Conservation (phyloP, 306 rosid species). For the Acacia confusa region DNA sequence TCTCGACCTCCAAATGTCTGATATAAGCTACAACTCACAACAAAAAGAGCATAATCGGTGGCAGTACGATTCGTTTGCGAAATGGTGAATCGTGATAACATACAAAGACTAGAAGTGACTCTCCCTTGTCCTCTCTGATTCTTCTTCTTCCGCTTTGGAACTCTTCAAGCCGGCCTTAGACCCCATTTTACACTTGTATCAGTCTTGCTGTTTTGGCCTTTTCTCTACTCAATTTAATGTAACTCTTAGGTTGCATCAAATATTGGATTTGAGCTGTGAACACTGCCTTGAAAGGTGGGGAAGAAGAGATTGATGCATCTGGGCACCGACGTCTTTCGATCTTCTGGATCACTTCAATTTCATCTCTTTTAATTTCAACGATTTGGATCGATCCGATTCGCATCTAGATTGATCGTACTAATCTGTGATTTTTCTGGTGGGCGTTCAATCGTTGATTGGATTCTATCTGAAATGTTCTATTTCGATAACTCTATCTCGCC, state of each 20-base stretch:
- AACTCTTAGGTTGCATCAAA: neutral
- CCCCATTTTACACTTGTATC: conserved; percentile 15
- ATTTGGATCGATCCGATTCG: conserved; percentile 48
- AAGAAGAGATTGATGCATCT: conserved; percentile 19
- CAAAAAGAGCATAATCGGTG: neutral
- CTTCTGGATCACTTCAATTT: conserved; percentile 28
- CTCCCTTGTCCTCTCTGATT: conserved; percentile 39
- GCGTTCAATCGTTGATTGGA: conserved; percentile 40
- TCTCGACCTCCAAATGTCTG: neutral
- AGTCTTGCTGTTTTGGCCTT: neutral
- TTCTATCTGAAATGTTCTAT: conserved; percentile 84
- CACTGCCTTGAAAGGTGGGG: neutral
- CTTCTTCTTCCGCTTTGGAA: conserved; percentile 33
- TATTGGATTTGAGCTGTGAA: conserved; percentile 3
- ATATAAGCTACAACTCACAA: neutral
- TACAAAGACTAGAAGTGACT: conserved; percentile 29
- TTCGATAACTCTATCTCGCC: conserved; percentile 75
- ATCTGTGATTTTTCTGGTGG: neutral
- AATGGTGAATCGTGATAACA: neutral
- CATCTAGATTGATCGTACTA: neutral
- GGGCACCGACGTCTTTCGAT: conserved; percentile 40
- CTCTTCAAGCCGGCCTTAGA: conserved; percentile 40
- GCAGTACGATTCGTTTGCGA: neutral
- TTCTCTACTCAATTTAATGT: conserved; percentile 1
- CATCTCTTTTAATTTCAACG: conserved; percentile 2